These are phyloP conservation scores for Withania somnifera DNA, from an alignment of 305 asterid genomes.

Conservation along the genomic window DNA sequence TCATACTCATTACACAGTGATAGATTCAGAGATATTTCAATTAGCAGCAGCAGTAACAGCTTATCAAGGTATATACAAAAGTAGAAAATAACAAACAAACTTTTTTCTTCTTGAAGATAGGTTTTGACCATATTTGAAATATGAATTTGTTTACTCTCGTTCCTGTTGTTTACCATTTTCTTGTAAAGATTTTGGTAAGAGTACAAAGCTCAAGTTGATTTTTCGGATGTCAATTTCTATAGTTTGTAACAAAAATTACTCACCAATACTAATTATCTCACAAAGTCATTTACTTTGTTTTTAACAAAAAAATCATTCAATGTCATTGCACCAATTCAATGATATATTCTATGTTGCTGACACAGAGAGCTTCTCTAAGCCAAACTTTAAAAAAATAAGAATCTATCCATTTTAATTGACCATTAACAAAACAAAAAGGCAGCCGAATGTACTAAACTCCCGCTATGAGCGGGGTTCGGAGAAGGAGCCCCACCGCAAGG, in stretches of 20 bases:
- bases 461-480: too few relatives aligned
- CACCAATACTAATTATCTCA: not conserved
- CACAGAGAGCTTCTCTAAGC: too few relatives aligned
- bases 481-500: too few relatives aligned
- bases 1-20: slow-evolving; percentile 11
- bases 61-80: not conserved
- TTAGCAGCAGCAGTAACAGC: slow-evolving; percentile 2
- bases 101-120: not conserved
- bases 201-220: not conserved
- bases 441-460: too few relatives aligned
- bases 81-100: not conserved
- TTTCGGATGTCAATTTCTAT: not conserved
- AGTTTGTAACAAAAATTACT: not conserved
- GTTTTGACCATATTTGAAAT: not conserved
- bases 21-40: slow-evolving; percentile 7
- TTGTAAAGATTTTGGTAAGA: not conserved
- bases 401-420: too few relatives aligned
- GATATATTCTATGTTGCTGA: too few relatives aligned
- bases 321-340: too few relatives aligned
- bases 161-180: not conserved
- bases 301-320: too few relatives aligned
- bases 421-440: too few relatives aligned
- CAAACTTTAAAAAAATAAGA: too few relatives aligned
- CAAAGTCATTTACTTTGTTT: not conserved
- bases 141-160: not conserved